Base-by-base conservation (phyloP, 805 yeast species). In the Lipomyces sp. region DNA sequence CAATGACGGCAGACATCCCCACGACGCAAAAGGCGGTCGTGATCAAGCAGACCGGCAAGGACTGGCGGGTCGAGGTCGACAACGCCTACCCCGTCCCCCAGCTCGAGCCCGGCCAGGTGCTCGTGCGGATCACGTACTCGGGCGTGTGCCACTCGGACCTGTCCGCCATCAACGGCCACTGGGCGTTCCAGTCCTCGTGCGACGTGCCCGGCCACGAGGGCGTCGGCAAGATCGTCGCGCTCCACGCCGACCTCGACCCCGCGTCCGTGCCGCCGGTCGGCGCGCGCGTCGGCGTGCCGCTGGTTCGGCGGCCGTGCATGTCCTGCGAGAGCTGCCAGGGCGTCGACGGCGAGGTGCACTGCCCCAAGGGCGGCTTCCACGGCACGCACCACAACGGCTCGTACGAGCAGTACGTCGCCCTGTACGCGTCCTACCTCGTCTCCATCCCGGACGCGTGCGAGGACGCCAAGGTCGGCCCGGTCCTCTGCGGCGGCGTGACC, bases 401-500 rank as follows among this genome's bases (percentile, higher is more conserved):
- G 13, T 74, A 72, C 70, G 76, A 73, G 60, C 74, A 75, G 59
- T 74, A 72, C 58, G 74, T 75, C 29, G 70, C 74, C 31, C 75
- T 74, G n/a, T 73, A 72, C 54, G 72, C 74, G 8, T 64, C 67
- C 38, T 75, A 86, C 65, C 93, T 91, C 34, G 95, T 93, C 38
- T 74, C 76, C 61, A 80, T 86, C 62, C 89, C 93, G 51, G 65
- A 76, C 63, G 84, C 82, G 50, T 73, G 84, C 38, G 89, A 87
- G 65, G 77, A 86, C 62, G 88, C 90, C 48, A 75, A 73, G 58
- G 78, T 80, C 55, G 81, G 95, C 10, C 95, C 95, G 61, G 80
- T 86, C 65, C 77, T 87, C 64, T 86, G 95, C 74, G 95, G 95
- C 28, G 95, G 95, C 71, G 80, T 86, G 68, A 86, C 95, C 35